Evolutionary conservation across 2,329 filamentous ascomycete species (phyloP), one percentile per base, ranked within the genome.

Genomic region (Neopestalotiopsis rosae): DNA sequence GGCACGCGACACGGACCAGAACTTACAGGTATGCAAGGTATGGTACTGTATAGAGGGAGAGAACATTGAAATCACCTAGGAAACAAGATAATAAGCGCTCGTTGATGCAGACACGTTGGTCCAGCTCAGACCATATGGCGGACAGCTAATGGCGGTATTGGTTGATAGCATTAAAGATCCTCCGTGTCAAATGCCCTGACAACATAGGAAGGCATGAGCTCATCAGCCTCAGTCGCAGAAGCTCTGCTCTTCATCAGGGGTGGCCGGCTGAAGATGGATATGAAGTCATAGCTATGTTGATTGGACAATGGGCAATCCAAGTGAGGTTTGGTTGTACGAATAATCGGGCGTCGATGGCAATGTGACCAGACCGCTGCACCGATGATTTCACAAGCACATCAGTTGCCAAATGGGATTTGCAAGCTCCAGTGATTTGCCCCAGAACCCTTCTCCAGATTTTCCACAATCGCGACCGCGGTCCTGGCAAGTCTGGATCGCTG

Each of bases 401-500:
- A 52, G 45, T 52, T 52, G 45, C 45, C 45, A 52, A 20, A 52
- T 52, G 45, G 7, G 45, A 52, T 52, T 52, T 52, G 45, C 17
- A 20, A n/a, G 17, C 45, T 52, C 45, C 45, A 52, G 45, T 52
- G 45, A 52, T 52, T 52, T 52, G 45, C 45, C n/a, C 45, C 17
- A 52, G 45, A 52, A n/a, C 45, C 45, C 45, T 52, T 52, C 45
- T 52, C 45, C 45, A 52, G 45, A 52, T 52, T 52, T 24, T 52
- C 45, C 45, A 20, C 45, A 52, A n/a, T 52, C 45, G n/a, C 45
- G 45, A 52, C 45, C 45, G 45, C 45, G 45, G 45, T 59, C 57
- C 20, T 59, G 57, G 57, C 57, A 14, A 59, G 57, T 62, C 59
- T 62, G 59, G 59, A 12, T 62, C n/a, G 59, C 45, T 52, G 45